A percentile compares a stretch with the other conserved stretches of the same genome.
Evolutionary conservation across 108 stramenopile species (phyloP).

Genomic region (Asterionellopsis glacialis): DNA sequence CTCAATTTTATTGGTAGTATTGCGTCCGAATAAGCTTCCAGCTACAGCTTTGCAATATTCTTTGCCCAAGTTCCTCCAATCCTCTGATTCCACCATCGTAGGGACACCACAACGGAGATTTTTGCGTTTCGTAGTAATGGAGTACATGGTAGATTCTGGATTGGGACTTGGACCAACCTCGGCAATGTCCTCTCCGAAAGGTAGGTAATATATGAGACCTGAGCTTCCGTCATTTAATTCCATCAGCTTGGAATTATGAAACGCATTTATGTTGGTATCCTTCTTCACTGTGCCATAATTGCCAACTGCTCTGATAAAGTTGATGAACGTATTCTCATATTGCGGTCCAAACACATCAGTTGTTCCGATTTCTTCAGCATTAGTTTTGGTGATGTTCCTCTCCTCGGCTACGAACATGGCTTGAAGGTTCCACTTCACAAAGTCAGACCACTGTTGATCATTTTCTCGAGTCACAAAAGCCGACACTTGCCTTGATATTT

Average conservation of each 20-base stretch:
- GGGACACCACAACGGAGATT: too few species aligned
- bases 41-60: too few species aligned
- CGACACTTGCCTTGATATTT: conserved; percentile 4
- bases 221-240: conserved; percentile 40
- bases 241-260: conserved; percentile 11
- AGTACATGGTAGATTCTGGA: too few species aligned
- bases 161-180: too few species aligned
- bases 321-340: conserved; percentile 13
- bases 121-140: too few species aligned
- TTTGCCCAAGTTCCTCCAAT: too few species aligned
- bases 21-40: too few species aligned
- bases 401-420: conserved; percentile 39
- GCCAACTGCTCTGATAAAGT: conserved; percentile 38
- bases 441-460: conserved; percentile 23
- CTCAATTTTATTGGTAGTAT: background rate
- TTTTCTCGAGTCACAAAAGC: conserved; percentile 9
- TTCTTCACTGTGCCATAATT: too few species aligned
- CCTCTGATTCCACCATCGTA: too few species aligned
- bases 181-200: conserved; percentile 26
- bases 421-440: conserved; percentile 43
- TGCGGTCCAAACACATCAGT: conserved; percentile 14
- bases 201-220: conserved; percentile 32
- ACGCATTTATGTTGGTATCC: too few species aligned
- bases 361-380: conserved; percentile 2
- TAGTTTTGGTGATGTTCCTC: conserved; percentile 13